Conservation (phyloP, 805 yeast species). For the Monosporozyma servazzii region DNA sequence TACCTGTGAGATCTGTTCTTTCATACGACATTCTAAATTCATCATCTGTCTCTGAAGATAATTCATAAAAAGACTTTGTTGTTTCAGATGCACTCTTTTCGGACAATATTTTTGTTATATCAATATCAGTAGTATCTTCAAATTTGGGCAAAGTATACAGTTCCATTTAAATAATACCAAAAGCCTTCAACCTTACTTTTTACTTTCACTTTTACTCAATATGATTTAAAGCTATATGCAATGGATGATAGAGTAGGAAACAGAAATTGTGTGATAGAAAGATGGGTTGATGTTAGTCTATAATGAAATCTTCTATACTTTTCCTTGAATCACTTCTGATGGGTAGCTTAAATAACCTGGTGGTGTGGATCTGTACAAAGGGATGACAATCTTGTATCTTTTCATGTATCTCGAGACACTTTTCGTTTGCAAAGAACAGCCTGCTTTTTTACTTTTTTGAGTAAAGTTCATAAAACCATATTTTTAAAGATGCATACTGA, state of each 20-base stretch:
- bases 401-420: background rate
- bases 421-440: background rate
- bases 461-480: background rate
- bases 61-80: background rate
- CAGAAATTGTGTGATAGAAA: background rate
- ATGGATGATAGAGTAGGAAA: background rate
- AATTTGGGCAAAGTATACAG: background rate
- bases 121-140: background rate
- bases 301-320: background rate
- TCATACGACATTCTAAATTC: background rate
- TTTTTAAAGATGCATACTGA: background rate
- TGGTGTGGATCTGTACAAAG: background rate
- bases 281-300: background rate
- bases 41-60: background rate
- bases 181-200: background rate
- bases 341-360: background rate
- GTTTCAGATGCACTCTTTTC: background rate
- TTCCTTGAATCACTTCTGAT: background rate
- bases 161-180: background rate
- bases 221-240: background rate
- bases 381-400: background rate
- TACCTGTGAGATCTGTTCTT: background rate
- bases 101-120: background rate
- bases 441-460: background rate
- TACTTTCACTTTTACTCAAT: background rate